A percentile compares a stretch with the other conserved stretches of the same genome.
Conservation (phyloP, 345 rosid genomes). For the Luvunga scandens region DNA sequence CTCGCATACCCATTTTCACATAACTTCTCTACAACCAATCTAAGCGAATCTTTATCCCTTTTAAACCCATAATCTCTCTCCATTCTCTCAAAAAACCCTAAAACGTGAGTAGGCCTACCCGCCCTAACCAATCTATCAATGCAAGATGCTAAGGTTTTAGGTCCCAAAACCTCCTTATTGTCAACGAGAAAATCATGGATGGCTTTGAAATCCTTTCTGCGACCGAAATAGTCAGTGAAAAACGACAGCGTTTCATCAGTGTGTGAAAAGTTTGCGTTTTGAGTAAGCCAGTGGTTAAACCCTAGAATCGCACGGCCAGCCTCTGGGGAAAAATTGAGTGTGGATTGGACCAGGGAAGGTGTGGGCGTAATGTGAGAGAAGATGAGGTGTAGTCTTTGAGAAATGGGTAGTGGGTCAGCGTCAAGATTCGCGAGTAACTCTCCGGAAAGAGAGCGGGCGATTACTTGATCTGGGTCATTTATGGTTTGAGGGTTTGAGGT, state of each 20-base stretch:
- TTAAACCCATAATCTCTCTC: conserved; percentile 72
- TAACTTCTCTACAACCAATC: conserved; percentile 60
- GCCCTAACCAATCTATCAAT: conserved; percentile 79
- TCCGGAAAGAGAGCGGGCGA: conserved; percentile 63
- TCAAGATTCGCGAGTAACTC: conserved; percentile 53
- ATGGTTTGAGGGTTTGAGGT: conserved; percentile 22
- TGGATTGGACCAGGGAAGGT: conserved; percentile 49
- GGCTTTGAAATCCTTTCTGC: conserved; percentile 88
- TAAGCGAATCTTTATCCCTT: conserved; percentile 62
- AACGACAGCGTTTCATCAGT: conserved; percentile 73
- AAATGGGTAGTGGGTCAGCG: conserved; percentile 45
- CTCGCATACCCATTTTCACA: conserved; percentile 69
- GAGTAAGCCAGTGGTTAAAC: conserved; percentile 65
- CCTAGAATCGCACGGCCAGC: conserved; percentile 82
- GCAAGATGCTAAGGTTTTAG: conserved; percentile 47
- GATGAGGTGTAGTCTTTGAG: conserved; percentile 61
- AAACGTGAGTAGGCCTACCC: conserved; percentile 64
- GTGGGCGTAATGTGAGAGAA: conserved; percentile 76
- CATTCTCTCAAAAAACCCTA: conserved; percentile 75
- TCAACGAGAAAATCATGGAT: conserved; percentile 54
- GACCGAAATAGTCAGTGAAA: conserved; percentile 81
- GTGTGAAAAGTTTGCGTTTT: conserved; percentile 43
- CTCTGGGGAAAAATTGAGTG: conserved; percentile 65
- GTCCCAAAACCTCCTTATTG: conserved; percentile 51
- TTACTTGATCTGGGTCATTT: conserved; percentile 27